A percentile compares a stretch with the other conserved stretches of the same genome.
phyloP scores from a whole-genome alignment of 106 monocot genomes.

The Triglochin maritima region DNA sequence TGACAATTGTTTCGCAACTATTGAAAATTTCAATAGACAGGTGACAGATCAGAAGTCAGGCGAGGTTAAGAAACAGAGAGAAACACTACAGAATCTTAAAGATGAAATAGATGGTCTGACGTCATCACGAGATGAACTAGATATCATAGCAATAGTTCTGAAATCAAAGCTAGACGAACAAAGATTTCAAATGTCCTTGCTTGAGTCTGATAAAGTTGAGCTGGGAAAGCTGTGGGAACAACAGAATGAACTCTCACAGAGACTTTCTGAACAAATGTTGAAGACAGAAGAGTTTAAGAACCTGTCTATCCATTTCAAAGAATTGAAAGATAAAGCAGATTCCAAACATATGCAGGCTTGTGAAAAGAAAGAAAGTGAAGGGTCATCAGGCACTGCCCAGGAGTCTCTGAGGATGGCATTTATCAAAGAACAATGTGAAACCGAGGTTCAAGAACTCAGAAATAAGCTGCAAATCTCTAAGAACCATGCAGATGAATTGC shows the following conservation, averaged over 20 bases:
- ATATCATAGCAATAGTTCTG: conserved; percentile 38
- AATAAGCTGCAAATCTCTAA: conserved; percentile 55
- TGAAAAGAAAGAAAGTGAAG: conserved; percentile 50
- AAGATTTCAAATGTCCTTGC: conserved; percentile 19
- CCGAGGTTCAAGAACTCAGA: conserved; percentile 70
- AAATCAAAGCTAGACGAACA: conserved; percentile 68
- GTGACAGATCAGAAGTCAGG: conserved; percentile 24
- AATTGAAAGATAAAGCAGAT: conserved; percentile 85
- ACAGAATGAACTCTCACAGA: conserved; percentile 43
- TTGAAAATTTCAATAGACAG: conserved; percentile 17
- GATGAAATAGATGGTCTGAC: conserved; percentile 40
- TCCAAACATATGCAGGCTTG: conserved; percentile 39
- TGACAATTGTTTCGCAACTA: conserved; percentile 10
- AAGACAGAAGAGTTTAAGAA: conserved; percentile 95
- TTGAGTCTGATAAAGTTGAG: conserved; percentile 25
- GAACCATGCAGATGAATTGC: conserved; percentile 83
- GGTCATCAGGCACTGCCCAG: conserved; percentile 29
- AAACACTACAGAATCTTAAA: conserved; percentile 35
- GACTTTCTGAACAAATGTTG: conserved; percentile 74
- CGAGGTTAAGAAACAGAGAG: conserved; percentile 27
- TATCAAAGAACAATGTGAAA: conserved; percentile 87
- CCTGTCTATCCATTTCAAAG: conserved; percentile 73
- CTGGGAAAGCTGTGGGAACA: conserved; percentile 46
- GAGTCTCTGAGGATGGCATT: conserved; percentile 91
- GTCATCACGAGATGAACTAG: conserved; percentile 44